Percentiles rank a stretch among this genome's conserved stretches.
Evolutionary conservation across 768 basidiomycete species (phyloP).

Genomic region (Cantharellus cinnabarinus): DNA sequence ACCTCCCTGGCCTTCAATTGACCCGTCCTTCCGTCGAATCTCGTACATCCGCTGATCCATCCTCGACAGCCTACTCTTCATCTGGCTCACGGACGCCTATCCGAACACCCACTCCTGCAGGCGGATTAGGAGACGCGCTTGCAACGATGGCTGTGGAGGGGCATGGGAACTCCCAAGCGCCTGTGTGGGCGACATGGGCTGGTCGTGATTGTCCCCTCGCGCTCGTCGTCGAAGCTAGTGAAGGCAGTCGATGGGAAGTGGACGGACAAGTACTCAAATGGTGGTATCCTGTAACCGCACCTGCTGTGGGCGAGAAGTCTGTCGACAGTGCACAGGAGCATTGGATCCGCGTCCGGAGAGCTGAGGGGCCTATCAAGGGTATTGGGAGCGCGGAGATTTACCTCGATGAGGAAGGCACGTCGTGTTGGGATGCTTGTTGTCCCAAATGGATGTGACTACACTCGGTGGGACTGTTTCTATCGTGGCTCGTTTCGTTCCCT

Average conservation of each 20-base stretch:
- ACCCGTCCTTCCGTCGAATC: background rate
- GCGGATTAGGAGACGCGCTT: background rate
- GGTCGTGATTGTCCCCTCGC: slow-evolving; percentile 7
- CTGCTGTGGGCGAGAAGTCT: slow-evolving; percentile 3
- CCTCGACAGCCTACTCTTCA: background rate
- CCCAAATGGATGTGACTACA: background rate
- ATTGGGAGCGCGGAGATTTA: background rate
- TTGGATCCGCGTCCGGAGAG: slow-evolving; percentile 22
- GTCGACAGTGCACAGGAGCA: background rate
- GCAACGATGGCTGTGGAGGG: background rate
- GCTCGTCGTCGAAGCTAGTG: slow-evolving; percentile 24
- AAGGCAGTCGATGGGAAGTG: slow-evolving; percentile 25
- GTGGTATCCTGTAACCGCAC: slow-evolving; percentile 22
- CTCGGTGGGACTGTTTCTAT: no score
- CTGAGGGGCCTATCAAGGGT: slow-evolving; percentile 22
- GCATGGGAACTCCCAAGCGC: background rate
- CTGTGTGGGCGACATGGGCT: background rate
- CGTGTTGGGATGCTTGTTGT: background rate
- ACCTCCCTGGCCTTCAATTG: background rate
- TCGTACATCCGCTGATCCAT: background rate
- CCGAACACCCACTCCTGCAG: background rate
- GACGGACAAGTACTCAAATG: slow-evolving; percentile 32
- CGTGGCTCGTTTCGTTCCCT: no score
- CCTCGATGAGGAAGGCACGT: background rate
- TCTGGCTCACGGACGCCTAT: background rate